Evolutionary conservation across 2,329 filamentous ascomycete species (phyloP), one percentile per base, ranked within the genome.

Genomic region (Aspergillus sp.): DNA sequence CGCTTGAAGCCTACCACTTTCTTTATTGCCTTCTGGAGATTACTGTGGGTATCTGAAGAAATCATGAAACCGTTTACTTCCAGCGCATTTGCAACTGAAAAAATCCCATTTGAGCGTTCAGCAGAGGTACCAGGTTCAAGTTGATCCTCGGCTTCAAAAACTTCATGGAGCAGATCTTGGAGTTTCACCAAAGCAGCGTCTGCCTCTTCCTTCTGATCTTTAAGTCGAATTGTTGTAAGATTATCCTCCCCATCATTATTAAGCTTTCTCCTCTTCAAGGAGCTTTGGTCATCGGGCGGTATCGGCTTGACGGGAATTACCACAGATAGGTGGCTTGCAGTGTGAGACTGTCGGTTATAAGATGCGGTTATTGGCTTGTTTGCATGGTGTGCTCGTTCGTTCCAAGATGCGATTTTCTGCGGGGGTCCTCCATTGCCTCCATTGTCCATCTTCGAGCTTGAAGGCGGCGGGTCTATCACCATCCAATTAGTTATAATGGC

Each of bases 91-190:
- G 60, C 49, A 10, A 50, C 54, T 43, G 54, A 59, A 57, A 85
- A 81, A 43, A 84, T 73, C 31, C 79, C 75, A 35, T 75, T 72
- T 27, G 74, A 66, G 38, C 48, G 52, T 31, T 77, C 68, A 33
- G 56, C 43, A n/a, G 65, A 53, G 12, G 55, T 49, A 46, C 56
- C 52, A 49, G 67, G 74, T 66, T 75, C 83, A 45, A 75, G 74
- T 61, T 81, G 78, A 56, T 90, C 83, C 59, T 95, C 89, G 5
- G 86, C 85, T 50, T 87, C 79, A 53, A 90, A 89, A 11, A 95
- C 76, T 26, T 83, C 81, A 42, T 81, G 74, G 4, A 94, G 72
- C 38, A 90, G 77, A 32, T 78, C 77, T 44, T 85, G 79, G 9
- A 98, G 70, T 43, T 83, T 82, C 42, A 83, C 72, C 37, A 90